Base-by-base conservation (phyloP, 306 rosid species). In the Rubus parviflorus region DNA sequence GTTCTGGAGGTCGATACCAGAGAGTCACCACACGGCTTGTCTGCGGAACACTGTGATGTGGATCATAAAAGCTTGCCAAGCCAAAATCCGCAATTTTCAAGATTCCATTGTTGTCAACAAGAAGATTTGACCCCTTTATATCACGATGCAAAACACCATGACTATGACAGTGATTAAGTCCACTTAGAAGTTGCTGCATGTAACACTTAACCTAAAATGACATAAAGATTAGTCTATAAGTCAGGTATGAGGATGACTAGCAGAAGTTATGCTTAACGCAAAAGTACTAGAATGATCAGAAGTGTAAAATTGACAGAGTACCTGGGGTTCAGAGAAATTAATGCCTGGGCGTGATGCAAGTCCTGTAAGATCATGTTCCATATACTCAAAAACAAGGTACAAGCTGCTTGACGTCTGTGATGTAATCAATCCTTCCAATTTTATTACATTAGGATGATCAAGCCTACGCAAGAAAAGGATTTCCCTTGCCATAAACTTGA, bases 1-100 rank as follows among this genome's bases (percentile, higher is more conserved):
- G 98, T 74, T 94, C 98, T 20, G 98, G 98, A 23, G 98, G 98
- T 78, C 98, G 85, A 81, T 94, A 94, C 98, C 97, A 94, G 40
- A 94, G 88, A 79, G 98, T 94, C 73, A 94, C 97, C 60, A 94
- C 98, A 19, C 97, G 97, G 72, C 97, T 92, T 74, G 98, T 94
- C 84, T 90, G 73, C 51, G 87, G 90, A 86, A 82, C 86, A 61
- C 80, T 86, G 30, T 85, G 89, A 74, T 68, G 80, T n/a, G 98
- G 93, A 56, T 90, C 92, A 63, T 83, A 86, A 73, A 81, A 85
- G 73, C 87, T 92, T 60, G 98, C 98, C 86, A 94, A 81, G 70
- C 98, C 98, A 85, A 94, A 92, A 87, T 94, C 98, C 46, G 97
- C 97, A 73, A 94, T 94, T 87, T 94, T 94, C 83, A 94, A 87